phyloP scores from a whole-genome alignment of 768 basidiomycete genomes.

The Royoungia palumana region DNA sequence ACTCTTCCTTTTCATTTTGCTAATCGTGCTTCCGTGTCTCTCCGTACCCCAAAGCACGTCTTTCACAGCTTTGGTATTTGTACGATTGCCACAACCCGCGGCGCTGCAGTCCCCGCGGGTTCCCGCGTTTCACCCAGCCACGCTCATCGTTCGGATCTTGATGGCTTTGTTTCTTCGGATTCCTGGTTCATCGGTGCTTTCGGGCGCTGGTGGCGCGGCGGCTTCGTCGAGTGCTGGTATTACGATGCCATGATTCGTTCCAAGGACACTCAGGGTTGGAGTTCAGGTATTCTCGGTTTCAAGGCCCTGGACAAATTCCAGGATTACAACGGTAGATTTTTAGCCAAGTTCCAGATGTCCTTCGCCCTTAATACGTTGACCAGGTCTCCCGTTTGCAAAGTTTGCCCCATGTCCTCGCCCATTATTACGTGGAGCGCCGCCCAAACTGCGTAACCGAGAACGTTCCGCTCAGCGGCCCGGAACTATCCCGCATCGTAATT shows the following conservation, averaged over 20 bases:
- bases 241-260: slow-evolving; percentile 60
- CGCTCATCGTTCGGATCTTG: slow-evolving; percentile 28
- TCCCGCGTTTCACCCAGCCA: slow-evolving; percentile 48
- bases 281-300: slow-evolving; percentile 73
- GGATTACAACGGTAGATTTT: slow-evolving; percentile 57
- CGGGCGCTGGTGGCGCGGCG: slow-evolving; percentile 88
- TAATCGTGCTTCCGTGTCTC: slow-evolving; percentile 87
- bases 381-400: slow-evolving; percentile 52
- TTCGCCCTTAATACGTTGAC: slow-evolving; percentile 8
- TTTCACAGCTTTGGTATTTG: slow-evolving; percentile 86
- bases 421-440: slow-evolving; percentile 47
- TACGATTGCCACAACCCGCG: slow-evolving; percentile 61
- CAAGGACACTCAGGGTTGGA: slow-evolving; percentile 71
- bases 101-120: slow-evolving; percentile 43
- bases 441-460: slow-evolving; percentile 56
- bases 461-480: slow-evolving; percentile 44
- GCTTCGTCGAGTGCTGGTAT: slow-evolving; percentile 78
- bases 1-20: slow-evolving; percentile 70
- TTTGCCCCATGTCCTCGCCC: slow-evolving; percentile 44
- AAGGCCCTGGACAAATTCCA: slow-evolving; percentile 70
- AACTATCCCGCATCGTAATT: slow-evolving; percentile 48
- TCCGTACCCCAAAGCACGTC: slow-evolving; percentile 87
- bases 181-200: slow-evolving; percentile 91
- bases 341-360: not conserved
- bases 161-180: slow-evolving; percentile 59